A percentile compares a stretch with the other conserved stretches of the same genome.
Evolutionary conservation across 208 protist genomes (phyloP).

Genomic region (Trypanosoma cruzi): DNA sequence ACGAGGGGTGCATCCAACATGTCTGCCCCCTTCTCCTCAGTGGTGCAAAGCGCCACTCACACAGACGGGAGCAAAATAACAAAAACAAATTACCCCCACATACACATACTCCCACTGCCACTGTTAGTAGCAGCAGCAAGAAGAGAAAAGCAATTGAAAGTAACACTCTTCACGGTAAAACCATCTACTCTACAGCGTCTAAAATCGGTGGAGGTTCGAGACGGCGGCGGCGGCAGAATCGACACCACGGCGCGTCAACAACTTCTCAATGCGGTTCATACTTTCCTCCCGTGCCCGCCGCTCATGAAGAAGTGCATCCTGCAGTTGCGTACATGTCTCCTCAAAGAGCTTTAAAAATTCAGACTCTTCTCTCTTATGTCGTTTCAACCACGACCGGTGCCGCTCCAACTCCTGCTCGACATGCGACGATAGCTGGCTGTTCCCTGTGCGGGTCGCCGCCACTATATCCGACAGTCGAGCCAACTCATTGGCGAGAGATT

Average conservation of each 20-base stretch:
- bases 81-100: not conserved
- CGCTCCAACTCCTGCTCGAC: not conserved
- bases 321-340: slow-evolving; percentile 22
- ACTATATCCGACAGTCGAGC: slow-evolving; percentile 9
- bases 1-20: not conserved
- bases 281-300: slow-evolving; percentile 19
- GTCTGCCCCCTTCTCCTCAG: too few relatives aligned
- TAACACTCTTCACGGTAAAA: not conserved
- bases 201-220: slow-evolving; percentile 6
- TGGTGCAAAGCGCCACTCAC: too few relatives aligned
- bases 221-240: not conserved
- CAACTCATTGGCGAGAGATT: not conserved
- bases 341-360: slow-evolving; percentile 17
- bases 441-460: not conserved
- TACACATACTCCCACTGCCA: not conserved
- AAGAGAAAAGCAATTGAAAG: not conserved
- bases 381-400: slow-evolving; percentile 6
- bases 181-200: slow-evolving; percentile 18
- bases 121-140: not conserved
- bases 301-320: slow-evolving; percentile 10
- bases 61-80: not conserved
- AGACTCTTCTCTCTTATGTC: slow-evolving; percentile 1
- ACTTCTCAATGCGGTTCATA: slow-evolving; percentile 20
- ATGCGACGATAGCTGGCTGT: not conserved
- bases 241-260: slow-evolving; percentile 12